phyloP scores from a whole-genome alignment of 2,329 filamentous ascomycete genomes.

The Podosphaera aphanis region DNA sequence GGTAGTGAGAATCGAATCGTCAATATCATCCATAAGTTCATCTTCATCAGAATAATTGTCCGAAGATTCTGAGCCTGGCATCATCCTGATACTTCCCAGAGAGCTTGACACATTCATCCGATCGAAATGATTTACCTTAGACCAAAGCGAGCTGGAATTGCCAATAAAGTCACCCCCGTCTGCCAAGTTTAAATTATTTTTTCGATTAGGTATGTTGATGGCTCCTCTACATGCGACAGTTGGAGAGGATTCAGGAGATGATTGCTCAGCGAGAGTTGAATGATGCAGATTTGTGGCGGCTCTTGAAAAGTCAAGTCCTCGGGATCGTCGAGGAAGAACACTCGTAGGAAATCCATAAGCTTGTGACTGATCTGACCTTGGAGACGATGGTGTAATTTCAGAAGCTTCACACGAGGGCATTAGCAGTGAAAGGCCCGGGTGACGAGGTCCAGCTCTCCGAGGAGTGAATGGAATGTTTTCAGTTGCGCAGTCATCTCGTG shows the following conservation, averaged over 20 bases:
- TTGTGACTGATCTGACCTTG: constrained; percentile 63
- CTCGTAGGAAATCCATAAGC: constrained; percentile 74
- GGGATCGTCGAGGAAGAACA: constrained; percentile 66
- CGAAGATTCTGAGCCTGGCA: constrained; percentile 59
- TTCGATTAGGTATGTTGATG: constrained; percentile 35
- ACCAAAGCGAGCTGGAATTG: constrained; percentile 38
- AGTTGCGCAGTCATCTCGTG: constrained; percentile 16
- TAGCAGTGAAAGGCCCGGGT: constrained; percentile 45
- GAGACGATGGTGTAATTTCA: constrained; percentile 49
- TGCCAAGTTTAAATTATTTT: constrained; percentile 23
- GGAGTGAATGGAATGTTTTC: constrained; percentile 40
- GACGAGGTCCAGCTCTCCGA: constrained; percentile 38
- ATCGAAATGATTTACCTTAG: constrained; percentile 44
- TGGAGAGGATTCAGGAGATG: constrained; percentile 76
- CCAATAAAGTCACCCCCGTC: constrained; percentile 39
- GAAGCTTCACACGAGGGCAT: constrained; percentile 31
- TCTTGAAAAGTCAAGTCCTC: constrained; percentile 78
- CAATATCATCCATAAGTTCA: constrained; percentile 42
- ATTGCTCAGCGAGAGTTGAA: constrained; percentile 71
- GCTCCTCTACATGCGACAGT: constrained; percentile 45
- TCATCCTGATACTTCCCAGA: constrained; percentile 25
- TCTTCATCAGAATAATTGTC: constrained; percentile 40
- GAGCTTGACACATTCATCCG: constrained; percentile 57
- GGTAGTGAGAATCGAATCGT: constrained; percentile 62
- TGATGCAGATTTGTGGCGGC: constrained; percentile 89